Evolutionary conservation across 108 stramenopile species (phyloP).

Genomic region (Cylindrotheca fusiformis): DNA sequence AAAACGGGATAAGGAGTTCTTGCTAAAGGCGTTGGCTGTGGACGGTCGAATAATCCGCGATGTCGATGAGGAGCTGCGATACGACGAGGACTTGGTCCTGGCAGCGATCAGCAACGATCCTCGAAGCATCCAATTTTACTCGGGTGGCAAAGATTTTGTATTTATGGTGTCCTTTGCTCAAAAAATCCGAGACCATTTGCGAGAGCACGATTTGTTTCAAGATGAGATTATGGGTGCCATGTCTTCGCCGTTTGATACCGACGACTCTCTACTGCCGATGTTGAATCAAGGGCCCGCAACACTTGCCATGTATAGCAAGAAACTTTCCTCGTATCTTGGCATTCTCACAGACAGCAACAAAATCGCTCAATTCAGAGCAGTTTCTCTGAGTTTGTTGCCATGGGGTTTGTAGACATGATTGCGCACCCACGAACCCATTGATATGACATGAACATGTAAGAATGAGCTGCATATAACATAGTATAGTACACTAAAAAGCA

Average conservation of each 20-base stretch:
- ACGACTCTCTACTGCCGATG: not conserved
- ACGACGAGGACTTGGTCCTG: conserved; percentile 22
- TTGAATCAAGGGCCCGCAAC: not conserved
- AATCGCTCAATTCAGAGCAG: conserved; percentile 2
- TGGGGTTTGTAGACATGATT: conserved; percentile 34
- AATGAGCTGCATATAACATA: no score
- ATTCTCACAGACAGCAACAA: conserved; percentile 5
- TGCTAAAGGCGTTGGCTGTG: conserved; percentile 21
- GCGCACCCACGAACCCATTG: no score
- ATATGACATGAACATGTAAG: no score
- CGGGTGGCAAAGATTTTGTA: conserved; percentile 24
- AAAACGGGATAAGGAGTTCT: conserved; percentile 28
- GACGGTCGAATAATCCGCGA: conserved; percentile 25
- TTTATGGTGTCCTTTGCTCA: conserved; percentile 9
- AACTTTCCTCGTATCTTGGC: conserved; percentile 14
- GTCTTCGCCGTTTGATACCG: not conserved
- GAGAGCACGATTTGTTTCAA: not conserved
- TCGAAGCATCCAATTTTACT: conserved; percentile 18
- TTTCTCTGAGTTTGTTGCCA: conserved; percentile 10
- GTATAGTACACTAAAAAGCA: no score
- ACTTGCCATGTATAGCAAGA: not conserved
- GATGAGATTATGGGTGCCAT: not conserved
- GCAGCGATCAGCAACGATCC: conserved; percentile 2
- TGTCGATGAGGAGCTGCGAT: not conserved
- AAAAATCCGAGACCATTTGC: not conserved